A percentile compares a stretch with the other conserved stretches of the same genome.
Conservation (phyloP, 2,329 filamentous ascomycete genomes). For the Cryphonectria parasitica region DNA sequence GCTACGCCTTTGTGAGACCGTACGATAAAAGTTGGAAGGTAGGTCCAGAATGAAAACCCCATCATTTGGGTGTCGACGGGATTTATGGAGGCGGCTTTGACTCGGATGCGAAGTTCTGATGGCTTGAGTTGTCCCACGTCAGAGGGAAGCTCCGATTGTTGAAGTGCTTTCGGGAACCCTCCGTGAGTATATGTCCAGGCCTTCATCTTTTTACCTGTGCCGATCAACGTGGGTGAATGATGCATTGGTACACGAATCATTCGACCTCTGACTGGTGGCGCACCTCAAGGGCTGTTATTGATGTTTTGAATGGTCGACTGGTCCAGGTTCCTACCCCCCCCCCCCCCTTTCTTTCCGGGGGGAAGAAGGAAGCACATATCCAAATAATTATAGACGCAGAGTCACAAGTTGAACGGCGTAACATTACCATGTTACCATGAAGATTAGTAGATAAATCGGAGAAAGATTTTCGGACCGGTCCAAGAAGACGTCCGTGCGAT, state of each 20-base stretch:
- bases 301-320: no score
- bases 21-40: neutral
- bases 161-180: neutral
- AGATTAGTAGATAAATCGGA: neutral
- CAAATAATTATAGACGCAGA: neutral
- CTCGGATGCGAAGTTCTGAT: neutral
- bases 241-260: neutral
- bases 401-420: neutral
- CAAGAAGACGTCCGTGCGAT: neutral
- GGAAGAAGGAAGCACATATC: neutral
- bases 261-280: neutral
- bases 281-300: neutral
- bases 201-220: neutral
- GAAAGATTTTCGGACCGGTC: neutral
- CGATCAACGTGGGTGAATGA: neutral
- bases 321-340: no score
- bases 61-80: neutral
- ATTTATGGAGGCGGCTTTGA: neutral
- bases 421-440: neutral
- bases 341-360: no score
- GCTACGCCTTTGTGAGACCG: constrained; percentile 27
- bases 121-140: neutral
- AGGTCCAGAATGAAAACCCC: neutral
- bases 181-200: neutral
- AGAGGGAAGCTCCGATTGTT: neutral